phyloP scores from a whole-genome alignment of 2,329 filamentous ascomycete species.

The Aspergillus tamarii region DNA sequence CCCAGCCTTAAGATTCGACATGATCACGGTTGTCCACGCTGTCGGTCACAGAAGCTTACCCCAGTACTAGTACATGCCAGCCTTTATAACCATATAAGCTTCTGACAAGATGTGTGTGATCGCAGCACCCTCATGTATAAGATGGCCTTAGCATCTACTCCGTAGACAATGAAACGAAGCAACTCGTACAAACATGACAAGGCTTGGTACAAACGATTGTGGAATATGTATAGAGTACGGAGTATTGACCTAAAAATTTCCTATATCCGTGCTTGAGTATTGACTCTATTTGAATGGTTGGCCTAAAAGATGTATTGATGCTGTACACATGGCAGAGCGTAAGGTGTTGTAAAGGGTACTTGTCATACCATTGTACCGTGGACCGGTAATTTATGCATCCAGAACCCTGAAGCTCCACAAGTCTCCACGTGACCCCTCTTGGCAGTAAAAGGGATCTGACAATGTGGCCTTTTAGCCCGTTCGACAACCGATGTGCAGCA shows the following conservation, averaged over 20 bases:
- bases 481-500: too few relatives aligned
- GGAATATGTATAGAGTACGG: neutral
- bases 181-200: neutral
- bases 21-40: neutral
- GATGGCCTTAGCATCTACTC: neutral
- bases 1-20: neutral
- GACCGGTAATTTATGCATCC: constrained; percentile 19
- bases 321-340: neutral
- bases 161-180: neutral
- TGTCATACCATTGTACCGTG: constrained; percentile 10
- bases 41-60: neutral
- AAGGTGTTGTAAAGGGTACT: neutral
- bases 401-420: constrained; percentile 21
- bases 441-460: constrained; percentile 18
- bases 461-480: constrained; percentile 22
- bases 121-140: neutral
- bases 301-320: neutral
- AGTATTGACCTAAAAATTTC: neutral
- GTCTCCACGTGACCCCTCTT: constrained; percentile 21
- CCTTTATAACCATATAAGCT: neutral
- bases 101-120: neutral
- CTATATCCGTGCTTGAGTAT: too few relatives aligned
- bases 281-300: too few relatives aligned
- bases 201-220: neutral
- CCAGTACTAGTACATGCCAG: neutral